Base-by-base conservation (phyloP, 768 basidiomycete genomes). In the Neoboletus brunneissimus region DNA sequence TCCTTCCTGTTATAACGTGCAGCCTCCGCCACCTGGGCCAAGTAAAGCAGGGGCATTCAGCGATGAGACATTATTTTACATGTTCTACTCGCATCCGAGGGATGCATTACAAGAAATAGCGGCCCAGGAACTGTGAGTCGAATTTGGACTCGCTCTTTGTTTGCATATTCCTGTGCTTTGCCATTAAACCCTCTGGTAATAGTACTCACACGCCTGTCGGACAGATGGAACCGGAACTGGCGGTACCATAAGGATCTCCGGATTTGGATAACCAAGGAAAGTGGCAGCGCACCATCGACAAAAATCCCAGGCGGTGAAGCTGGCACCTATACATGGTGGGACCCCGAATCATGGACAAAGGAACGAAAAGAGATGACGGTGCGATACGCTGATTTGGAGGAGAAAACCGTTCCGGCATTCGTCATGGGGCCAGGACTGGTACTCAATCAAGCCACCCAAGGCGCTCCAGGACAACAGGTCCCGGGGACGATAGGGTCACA, bases 11-110 rank as follows among this genome's bases (percentile, higher is more conserved):
- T 98, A 98, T 65, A 94, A 88, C 72, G 94, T 97, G 47, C 88
- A 91, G 64, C 87, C 95, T 34, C 86, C 88, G 37, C 86, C 93
- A 45, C 89, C 91, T 37, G 89, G 89, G 5, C 87, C 89, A 51
- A 78, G 69, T 60, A 94, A 94, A 75, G 89, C 87, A 18, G 80
- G 82, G 1, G 84, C 87, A 48, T 96, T 98, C 75, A 89, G 88
- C 72, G 95, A 98, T 72, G 95, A 98, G 74, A 97, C 95, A 16
- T 76, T 98, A 27, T 97, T 98, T 75, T 96, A 92, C 81, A 94
- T 96, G 85, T 98, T 98, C 80, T 98, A 98, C 76, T 86, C 92
- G 54, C 87, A 85, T 73, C 93, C 95, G 55, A 79, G 91, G 66
- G 95, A 98, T 75, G 87, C 88, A 40, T 77, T 96, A 53, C 95